Evolutionary conservation across 2,329 filamentous ascomycete genomes (phyloP).

Genomic region (Metarhizium album): DNA sequence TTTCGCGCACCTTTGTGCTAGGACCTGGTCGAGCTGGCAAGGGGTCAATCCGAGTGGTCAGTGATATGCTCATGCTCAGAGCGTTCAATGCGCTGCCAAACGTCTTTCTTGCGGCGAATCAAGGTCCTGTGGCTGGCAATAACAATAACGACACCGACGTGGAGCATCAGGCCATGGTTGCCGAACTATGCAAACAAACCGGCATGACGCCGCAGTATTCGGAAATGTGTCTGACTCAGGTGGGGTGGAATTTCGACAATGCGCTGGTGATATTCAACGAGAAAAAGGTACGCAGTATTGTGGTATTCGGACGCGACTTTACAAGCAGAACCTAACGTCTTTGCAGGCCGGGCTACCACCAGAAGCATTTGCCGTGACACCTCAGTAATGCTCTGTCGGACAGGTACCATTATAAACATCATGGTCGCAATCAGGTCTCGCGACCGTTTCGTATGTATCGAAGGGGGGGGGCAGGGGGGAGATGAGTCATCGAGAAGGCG

Average conservation of each 20-base stretch:
- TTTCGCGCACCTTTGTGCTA: slow-evolving; percentile 71
- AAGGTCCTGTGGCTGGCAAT: slow-evolving; percentile 10
- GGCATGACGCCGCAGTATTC: slow-evolving; percentile 73
- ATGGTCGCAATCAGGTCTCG: neutral
- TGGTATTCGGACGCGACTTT: neutral
- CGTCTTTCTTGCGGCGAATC: slow-evolving; percentile 22
- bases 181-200: slow-evolving; percentile 66
- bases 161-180: slow-evolving; percentile 57
- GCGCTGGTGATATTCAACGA: slow-evolving; percentile 67
- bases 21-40: slow-evolving; percentile 59
- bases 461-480: neutral
- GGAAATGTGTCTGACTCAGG: slow-evolving; percentile 68
- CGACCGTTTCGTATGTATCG: no score
- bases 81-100: slow-evolving; percentile 46
- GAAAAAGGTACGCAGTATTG: slow-evolving; percentile 48
- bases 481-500: neutral
- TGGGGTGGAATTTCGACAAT: slow-evolving; percentile 67
- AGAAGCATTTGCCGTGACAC: slow-evolving; percentile 15
- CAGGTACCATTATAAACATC: neutral
- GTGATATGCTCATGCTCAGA: slow-evolving; percentile 66
- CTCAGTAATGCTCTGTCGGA: slow-evolving; percentile 1
- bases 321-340: neutral
- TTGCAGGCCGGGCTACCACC: slow-evolving; percentile 15
- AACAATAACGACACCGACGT: slow-evolving; percentile 16
- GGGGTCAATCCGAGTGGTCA: slow-evolving; percentile 62